A percentile compares a stretch with the other conserved stretches of the same genome.
Conservation (phyloP, 768 basidiomycete species). For the Rubroboletus satanas region DNA sequence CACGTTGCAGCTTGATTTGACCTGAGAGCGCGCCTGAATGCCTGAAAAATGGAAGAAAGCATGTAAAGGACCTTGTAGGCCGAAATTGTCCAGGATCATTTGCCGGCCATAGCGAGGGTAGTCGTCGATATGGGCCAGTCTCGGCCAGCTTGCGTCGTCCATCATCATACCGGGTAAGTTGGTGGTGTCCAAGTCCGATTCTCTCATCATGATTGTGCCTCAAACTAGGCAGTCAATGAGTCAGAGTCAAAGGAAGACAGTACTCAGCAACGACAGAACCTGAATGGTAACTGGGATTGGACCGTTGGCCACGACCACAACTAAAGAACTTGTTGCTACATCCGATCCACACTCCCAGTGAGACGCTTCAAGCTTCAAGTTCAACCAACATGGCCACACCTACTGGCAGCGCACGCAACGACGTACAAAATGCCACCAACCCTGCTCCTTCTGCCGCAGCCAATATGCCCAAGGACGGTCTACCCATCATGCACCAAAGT, state of each 20-base stretch:
- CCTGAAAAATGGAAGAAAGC: not conserved
- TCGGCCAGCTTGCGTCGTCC: slow-evolving; percentile 15
- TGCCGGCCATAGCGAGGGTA: slow-evolving; percentile 93
- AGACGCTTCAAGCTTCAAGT: not conserved
- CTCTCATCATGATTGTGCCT: not conserved
- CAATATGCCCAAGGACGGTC: slow-evolving; percentile 31
- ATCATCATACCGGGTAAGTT: not conserved
- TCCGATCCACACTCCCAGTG: not conserved
- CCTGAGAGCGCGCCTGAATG: slow-evolving; percentile 42
- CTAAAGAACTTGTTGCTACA: not conserved
- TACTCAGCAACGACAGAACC: too few relatives aligned
- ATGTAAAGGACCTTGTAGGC: slow-evolving; percentile 61
- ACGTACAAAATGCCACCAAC: slow-evolving; percentile 11
- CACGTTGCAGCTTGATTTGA: slow-evolving; percentile 73
- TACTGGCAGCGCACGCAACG: slow-evolving; percentile 4
- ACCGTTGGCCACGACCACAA: not conserved
- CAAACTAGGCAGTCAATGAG: not conserved
- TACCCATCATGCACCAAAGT: slow-evolving; percentile 40
- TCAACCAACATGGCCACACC: slow-evolving; percentile 15
- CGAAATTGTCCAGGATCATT: slow-evolving; percentile 90
- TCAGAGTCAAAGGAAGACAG: not conserved
- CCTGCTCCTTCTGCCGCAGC: slow-evolving; percentile 12
- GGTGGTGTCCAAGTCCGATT: not conserved
- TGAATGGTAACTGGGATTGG: not conserved
- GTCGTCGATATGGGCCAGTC: slow-evolving; percentile 52